phyloP scores from a whole-genome alignment of 192 early-diverging fungal genomes.

The Dissophora ornata region DNA sequence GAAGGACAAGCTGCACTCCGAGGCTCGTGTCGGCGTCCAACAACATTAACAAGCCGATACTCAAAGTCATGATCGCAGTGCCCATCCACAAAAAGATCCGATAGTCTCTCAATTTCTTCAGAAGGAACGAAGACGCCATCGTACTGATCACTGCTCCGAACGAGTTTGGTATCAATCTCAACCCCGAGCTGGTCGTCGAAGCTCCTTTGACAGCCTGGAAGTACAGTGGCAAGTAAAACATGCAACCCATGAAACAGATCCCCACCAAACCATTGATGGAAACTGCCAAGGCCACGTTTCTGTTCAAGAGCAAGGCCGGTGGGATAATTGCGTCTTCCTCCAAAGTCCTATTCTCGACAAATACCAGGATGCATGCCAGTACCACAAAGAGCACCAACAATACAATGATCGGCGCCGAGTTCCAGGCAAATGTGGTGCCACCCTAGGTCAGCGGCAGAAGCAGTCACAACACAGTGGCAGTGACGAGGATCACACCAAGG shows the following conservation, averaged over 20 bases:
- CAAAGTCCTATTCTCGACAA: constrained; percentile 62
- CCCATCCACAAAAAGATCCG: constrained; percentile 72
- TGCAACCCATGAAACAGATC: constrained; percentile 65
- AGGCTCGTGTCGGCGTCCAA: constrained; percentile 61
- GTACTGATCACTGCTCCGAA: constrained; percentile 71
- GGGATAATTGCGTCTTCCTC: constrained; percentile 80
- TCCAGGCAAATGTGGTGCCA: constrained; percentile 78
- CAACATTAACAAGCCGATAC: constrained; percentile 70
- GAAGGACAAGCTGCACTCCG: constrained; percentile 62
- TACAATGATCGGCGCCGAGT: constrained; percentile 64
- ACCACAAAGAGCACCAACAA: constrained; percentile 61
- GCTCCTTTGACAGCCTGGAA: constrained; percentile 83
- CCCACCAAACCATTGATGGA: constrained; percentile 65
- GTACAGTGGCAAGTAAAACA: constrained; percentile 82
- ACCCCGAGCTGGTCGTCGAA: constrained; percentile 77
- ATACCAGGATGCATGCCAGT: constrained; percentile 61
- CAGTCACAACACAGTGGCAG: constrained; percentile 63
- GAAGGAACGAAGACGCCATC: constrained; percentile 64
- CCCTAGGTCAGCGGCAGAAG: constrained; percentile 78
- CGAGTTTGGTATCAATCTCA: constrained; percentile 77
- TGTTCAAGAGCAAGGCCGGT: constrained; percentile 67
- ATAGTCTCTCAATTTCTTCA: constrained; percentile 60
- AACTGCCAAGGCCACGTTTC: constrained; percentile 66
- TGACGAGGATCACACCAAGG: constrained; percentile 58
- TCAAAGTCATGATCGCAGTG: constrained; percentile 67